phyloP scores from a whole-genome alignment of 352 stramenopile genomes.

The Globisporangium splendens region DNA sequence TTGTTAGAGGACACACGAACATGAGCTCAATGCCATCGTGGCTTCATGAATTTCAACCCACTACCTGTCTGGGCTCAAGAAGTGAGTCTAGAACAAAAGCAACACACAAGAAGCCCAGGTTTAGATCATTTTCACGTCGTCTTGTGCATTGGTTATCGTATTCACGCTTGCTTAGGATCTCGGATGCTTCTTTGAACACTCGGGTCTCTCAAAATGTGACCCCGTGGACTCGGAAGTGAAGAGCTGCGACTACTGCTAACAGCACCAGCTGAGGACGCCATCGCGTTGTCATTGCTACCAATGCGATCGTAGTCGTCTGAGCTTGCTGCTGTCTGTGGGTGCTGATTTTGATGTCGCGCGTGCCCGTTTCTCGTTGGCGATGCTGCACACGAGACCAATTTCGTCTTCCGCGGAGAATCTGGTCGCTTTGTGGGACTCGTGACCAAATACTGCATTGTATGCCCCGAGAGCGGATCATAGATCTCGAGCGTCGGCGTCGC shows the following conservation, averaged over 20 bases:
- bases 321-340: not conserved
- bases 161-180: too few relatives aligned
- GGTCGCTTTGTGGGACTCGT: constrained; percentile 20
- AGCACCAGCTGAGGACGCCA: too few relatives aligned
- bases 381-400: not conserved
- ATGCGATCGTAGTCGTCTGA: not conserved
- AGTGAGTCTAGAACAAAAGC: too few relatives aligned
- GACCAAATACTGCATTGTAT: constrained; percentile 16
- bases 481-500: constrained; percentile 13
- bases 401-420: not conserved
- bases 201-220: not conserved
- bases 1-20: not conserved
- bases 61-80: too few relatives aligned
- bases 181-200: too few relatives aligned
- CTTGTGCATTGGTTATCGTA: too few relatives aligned
- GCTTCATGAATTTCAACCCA: too few relatives aligned
- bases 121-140: too few relatives aligned
- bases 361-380: not conserved
- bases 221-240: not conserved
- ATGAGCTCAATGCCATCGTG: too few relatives aligned
- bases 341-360: not conserved
- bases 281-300: too few relatives aligned
- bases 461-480: constrained; percentile 48
- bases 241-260: not conserved
- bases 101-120: too few relatives aligned